Percentiles rank a stretch among this genome's conserved stretches.
These are phyloP conservation scores for Huntiella savannae DNA, from an alignment of 2,329 filamentous ascomycete species.

Conservation along the genomic window DNA sequence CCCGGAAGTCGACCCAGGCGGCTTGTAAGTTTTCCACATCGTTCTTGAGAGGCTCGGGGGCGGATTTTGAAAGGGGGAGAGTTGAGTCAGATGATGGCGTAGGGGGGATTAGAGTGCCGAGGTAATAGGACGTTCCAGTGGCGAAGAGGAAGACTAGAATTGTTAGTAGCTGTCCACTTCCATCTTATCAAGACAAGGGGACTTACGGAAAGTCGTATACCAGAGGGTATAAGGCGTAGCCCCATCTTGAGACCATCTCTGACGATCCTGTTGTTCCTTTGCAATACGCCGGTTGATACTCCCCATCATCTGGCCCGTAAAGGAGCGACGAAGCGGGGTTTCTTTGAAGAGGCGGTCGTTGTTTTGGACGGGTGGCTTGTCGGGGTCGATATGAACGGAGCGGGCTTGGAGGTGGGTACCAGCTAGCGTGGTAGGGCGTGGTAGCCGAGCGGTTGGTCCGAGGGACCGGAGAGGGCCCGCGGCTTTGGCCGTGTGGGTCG, in stretches of 20 bases:
- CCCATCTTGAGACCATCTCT: conserved; percentile 25
- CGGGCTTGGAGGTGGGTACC: background rate
- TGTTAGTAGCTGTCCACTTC: background rate
- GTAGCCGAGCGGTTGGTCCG: no score
- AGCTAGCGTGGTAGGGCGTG: no score
- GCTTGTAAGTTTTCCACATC: conserved; percentile 46
- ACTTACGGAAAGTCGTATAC: conserved; percentile 35
- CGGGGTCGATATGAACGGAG: background rate
- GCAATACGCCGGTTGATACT: conserved; percentile 35
- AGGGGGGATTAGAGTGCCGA: conserved; percentile 36
- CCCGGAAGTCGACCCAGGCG: conserved; percentile 49
- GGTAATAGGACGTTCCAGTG: conserved; percentile 34
- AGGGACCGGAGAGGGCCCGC: no score
- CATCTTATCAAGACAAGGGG: background rate
- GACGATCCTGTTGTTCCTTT: conserved; percentile 34
- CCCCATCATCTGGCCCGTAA: conserved; percentile 41
- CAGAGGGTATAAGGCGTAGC: conserved; percentile 25
- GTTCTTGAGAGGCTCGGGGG: conserved; percentile 35
- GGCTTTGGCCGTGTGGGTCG: no score
- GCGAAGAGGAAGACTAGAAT: conserved; percentile 31
- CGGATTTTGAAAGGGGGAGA: conserved; percentile 32
- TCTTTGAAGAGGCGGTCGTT: background rate
- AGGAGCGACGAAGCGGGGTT: conserved; percentile 15
- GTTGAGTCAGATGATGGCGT: conserved; percentile 36
- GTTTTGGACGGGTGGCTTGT: background rate